Evolutionary conservation across 495 filamentous ascomycete genomes (phyloP).

Genomic region (Aspergillus sparsus): DNA sequence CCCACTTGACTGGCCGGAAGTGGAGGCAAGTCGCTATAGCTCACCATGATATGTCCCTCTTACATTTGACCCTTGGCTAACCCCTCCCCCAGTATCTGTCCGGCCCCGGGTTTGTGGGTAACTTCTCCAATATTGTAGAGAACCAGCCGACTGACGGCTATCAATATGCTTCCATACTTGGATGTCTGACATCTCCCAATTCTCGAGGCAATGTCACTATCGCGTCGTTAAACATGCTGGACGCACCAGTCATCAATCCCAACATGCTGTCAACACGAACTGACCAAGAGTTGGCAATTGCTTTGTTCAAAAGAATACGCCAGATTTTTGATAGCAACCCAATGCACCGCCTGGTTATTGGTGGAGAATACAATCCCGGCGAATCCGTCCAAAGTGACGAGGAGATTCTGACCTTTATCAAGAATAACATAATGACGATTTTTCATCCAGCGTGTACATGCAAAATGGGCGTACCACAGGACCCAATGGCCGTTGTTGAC

Average conservation of each 20-base stretch:
- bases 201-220: conserved; percentile 61
- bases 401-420: conserved; percentile 51
- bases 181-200: conserved; percentile 46
- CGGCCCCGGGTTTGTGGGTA: conserved; percentile 36
- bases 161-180: conserved; percentile 49
- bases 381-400: conserved; percentile 46
- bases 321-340: conserved; percentile 40
- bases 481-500: conserved; percentile 61
- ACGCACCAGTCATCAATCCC: conserved; percentile 56
- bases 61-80: background rate
- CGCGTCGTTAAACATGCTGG: conserved; percentile 37
- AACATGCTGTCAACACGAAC: conserved; percentile 50
- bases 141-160: conserved; percentile 43
- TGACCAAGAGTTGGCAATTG: conserved; percentile 55
- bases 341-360: conserved; percentile 43
- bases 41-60: conserved; percentile 14
- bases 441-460: conserved; percentile 57
- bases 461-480: conserved; percentile 53
- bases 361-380: conserved; percentile 53
- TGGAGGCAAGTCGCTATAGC: conserved; percentile 39
- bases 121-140: conserved; percentile 41
- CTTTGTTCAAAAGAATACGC: conserved; percentile 55
- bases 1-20: conserved; percentile 59
- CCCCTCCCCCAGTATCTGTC: conserved; percentile 35
- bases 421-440: conserved; percentile 40